Evolutionary conservation across 2,329 filamentous ascomycete genomes (phyloP), one percentile per base, ranked within the genome.

Genomic region (Botrytis porri): DNA sequence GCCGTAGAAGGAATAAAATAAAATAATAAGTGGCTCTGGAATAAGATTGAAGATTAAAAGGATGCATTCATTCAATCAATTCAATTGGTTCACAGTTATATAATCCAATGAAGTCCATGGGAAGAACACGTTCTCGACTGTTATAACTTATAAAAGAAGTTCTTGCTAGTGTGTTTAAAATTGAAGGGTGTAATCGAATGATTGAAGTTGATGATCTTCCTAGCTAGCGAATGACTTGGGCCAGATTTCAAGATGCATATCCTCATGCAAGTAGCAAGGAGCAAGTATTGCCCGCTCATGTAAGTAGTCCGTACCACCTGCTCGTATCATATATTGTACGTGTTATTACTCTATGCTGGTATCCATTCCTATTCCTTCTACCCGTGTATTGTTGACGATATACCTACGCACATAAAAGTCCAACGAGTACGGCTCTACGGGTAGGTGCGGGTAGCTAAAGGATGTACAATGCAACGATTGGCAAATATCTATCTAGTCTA

Each of bases 41-140:
- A 25, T 57, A 25, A 69, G 48, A 69, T 69, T 59, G 60, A 57
- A 57, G 65, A 32, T 62, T 39, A 18, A 62, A 37, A 25, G 35
- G 37, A 41, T 51, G 48, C 25, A 51, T 51, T 51, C 25, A 29
- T 8, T 8, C 48, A 18, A 5, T 18, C 16, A 3, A 16, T 43
- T 43, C 16, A 3, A 41, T 69, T 25, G 37, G 37, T 35, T 35
- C 32, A 45, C 61, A 37, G 14, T 18, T 29, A 16, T 25, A 61
- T 25, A 61, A 25, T 60, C 35, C 59, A 35, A 61, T 37, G 35
- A 25, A 59, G 37, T 29, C 54, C 35, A 70, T 61, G 4, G 20
- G 61, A 45, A 60, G 54, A 70, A 60, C 67, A 61, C 54, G 67
- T 61, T 70, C 67, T 61, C 54, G 54, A 45, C 39, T 43, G 8